Conservation (phyloP, 2,329 filamentous ascomycete genomes). For the Cercospora zeina region DNA sequence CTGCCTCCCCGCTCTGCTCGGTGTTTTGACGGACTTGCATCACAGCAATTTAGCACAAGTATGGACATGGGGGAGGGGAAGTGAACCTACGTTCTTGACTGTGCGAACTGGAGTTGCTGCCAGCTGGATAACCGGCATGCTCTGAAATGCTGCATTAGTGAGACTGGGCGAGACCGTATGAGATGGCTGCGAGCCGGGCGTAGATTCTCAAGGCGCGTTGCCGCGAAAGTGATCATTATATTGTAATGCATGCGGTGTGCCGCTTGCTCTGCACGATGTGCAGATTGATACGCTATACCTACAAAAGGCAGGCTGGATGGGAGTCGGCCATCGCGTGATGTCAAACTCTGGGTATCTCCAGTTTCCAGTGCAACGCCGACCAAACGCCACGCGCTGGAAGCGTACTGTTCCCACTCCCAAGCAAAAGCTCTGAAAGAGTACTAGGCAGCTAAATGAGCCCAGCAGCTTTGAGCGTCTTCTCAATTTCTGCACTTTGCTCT, state of each 20-base stretch:
- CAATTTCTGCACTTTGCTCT: conserved; percentile 34
- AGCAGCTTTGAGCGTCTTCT: conserved; percentile 35
- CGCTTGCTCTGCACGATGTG: conserved; percentile 37
- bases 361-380: conserved; percentile 34
- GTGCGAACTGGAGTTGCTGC: background rate
- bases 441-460: conserved; percentile 37
- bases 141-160: background rate
- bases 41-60: conserved; percentile 1
- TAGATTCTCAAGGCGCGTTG: background rate
- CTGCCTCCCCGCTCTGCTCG: background rate
- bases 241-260: conserved; percentile 33
- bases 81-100: conserved; percentile 4
- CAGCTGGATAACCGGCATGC: background rate
- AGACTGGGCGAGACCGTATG: background rate
- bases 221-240: conserved; percentile 28
- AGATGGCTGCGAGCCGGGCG: conserved; percentile 1
- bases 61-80: background rate
- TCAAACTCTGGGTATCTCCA: conserved; percentile 29
- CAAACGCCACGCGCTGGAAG: conserved; percentile 37
- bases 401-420: conserved; percentile 35
- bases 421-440: conserved; percentile 32
- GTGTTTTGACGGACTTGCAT: background rate
- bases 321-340: conserved; percentile 34
- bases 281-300: conserved; percentile 31
- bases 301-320: conserved; percentile 35